Evolutionary conservation across 345 rosid genomes (phyloP).

Genomic region (Murraya koenigii): DNA sequence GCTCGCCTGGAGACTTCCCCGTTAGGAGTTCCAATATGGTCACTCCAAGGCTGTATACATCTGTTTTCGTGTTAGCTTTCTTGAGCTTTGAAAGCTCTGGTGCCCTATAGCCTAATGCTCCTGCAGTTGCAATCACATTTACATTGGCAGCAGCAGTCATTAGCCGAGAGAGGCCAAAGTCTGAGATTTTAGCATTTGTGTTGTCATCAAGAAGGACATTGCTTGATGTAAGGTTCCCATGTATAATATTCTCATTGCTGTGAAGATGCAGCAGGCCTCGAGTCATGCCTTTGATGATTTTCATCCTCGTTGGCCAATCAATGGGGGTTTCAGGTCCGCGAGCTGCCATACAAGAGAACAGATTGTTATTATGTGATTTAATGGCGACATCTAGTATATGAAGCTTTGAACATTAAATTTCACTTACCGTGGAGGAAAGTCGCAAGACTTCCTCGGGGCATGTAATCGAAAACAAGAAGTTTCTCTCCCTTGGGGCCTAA

Average conservation of each 20-base stretch:
- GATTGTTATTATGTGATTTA: not conserved
- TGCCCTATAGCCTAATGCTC: constrained; percentile 82
- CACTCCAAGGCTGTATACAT: constrained; percentile 87
- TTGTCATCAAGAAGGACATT: constrained; percentile 65
- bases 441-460: constrained; percentile 86
- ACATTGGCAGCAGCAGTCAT: constrained; percentile 76
- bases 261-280: constrained; percentile 73
- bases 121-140: constrained; percentile 77
- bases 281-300: constrained; percentile 58
- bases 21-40: constrained; percentile 81
- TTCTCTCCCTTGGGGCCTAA: constrained; percentile 95
- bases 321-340: constrained; percentile 69
- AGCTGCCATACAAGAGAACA: constrained; percentile 44
- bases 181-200: constrained; percentile 56
- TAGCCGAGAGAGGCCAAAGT: constrained; percentile 70
- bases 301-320: constrained; percentile 81
- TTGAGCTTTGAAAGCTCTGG: constrained; percentile 93
- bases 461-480: constrained; percentile 92
- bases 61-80: constrained; percentile 75
- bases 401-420: not conserved
- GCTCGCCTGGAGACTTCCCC: constrained; percentile 84
- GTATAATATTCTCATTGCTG: constrained; percentile 64
- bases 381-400: not conserved
- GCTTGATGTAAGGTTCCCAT: constrained; percentile 85
- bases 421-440: constrained; percentile 82